Conservation (phyloP, 202 grass and related monocot genomes). For the Eragrostis tef region DNA sequence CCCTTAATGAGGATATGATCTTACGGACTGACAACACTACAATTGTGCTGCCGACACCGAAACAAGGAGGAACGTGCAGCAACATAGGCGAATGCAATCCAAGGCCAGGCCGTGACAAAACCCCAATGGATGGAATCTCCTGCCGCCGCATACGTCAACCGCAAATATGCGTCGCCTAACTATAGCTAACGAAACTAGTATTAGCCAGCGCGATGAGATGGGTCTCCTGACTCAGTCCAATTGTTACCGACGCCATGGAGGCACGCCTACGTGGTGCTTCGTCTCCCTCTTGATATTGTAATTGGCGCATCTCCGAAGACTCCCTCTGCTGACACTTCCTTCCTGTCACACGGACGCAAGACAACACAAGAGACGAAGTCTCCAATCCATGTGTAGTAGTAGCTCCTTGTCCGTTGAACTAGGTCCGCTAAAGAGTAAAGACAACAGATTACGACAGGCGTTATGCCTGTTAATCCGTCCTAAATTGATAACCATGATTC, state of each 20-base stretch:
- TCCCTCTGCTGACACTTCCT: background rate
- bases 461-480: too few species aligned
- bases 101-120: background rate
- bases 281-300: conserved; percentile 4
- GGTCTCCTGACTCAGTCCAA: background rate
- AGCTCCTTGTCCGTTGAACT: too few species aligned
- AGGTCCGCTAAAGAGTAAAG: too few species aligned
- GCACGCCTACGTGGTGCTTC: background rate
- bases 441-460: too few species aligned
- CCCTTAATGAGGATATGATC: background rate
- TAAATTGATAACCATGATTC: too few species aligned
- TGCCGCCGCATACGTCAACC: background rate
- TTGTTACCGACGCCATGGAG: background rate
- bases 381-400: background rate
- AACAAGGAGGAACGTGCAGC: background rate
- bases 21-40: background rate
- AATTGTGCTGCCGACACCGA: background rate
- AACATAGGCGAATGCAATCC: background rate
- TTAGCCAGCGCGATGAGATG: background rate
- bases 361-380: background rate
- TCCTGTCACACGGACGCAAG: background rate
- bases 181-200: background rate
- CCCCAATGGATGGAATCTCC: background rate
- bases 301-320: background rate
- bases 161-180: background rate